Evolutionary conservation across 2,329 filamentous ascomycete genomes (phyloP).

Genomic region (Ramularia collo-cygni): DNA sequence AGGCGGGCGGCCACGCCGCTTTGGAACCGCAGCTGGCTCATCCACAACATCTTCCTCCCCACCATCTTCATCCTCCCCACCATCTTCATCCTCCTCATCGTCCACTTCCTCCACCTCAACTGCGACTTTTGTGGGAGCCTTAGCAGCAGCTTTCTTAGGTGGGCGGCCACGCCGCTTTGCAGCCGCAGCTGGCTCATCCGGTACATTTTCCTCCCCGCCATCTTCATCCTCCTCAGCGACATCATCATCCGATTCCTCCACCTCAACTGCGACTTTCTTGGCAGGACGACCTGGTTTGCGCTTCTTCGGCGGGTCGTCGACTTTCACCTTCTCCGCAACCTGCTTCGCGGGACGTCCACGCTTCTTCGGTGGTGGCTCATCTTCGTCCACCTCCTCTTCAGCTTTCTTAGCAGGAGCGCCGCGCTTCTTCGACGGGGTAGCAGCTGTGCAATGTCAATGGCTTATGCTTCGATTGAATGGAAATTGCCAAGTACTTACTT

Average conservation of each 20-base stretch:
- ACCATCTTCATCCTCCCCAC: slow-evolving; percentile 1
- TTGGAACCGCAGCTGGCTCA: too few species aligned
- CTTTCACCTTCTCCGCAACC: too few species aligned
- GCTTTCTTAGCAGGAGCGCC: slow-evolving; percentile 6
- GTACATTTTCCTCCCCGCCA: neutral
- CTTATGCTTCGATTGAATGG: neutral
- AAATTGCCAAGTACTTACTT: neutral
- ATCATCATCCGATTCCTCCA: too few species aligned
- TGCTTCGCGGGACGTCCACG: slow-evolving; percentile 21
- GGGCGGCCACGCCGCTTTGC: slow-evolving; percentile 7
- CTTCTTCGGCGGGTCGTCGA: too few species aligned
- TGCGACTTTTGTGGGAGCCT: too few species aligned
- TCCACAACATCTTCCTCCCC: neutral
- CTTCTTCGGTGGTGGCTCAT: slow-evolving; percentile 21
- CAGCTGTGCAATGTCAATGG: neutral
- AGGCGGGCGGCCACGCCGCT: slow-evolving; percentile 5
- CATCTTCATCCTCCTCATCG: too few species aligned
- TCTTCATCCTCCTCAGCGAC: slow-evolving; percentile 2
- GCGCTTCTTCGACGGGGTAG: slow-evolving; percentile 13
- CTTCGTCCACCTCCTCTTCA: slow-evolving; percentile 2
- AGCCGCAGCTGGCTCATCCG: too few species aligned
- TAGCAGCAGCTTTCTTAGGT: slow-evolving; percentile 2
- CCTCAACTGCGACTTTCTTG: too few species aligned
- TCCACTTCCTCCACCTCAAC: too few species aligned
- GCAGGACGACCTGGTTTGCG: too few species aligned